Percentiles rank a stretch among this genome's conserved stretches.
These are phyloP conservation scores for Melanomma pulvis-pyrius DNA, from an alignment of 495 filamentous ascomycete genomes.

Conservation along the genomic window DNA sequence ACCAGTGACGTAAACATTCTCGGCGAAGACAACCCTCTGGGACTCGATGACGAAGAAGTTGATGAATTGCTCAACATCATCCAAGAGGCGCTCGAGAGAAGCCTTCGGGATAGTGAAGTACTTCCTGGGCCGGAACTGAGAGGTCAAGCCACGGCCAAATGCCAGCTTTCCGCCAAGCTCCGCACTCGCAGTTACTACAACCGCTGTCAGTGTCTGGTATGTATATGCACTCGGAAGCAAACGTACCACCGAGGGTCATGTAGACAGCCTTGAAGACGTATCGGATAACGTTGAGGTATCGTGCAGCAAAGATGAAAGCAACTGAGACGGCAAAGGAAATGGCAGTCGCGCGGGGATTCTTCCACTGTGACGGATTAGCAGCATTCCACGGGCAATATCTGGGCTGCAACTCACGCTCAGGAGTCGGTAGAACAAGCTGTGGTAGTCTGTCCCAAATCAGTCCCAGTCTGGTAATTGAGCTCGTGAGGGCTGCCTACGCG, in stretches of 20 bases:
- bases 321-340: constrained; percentile 77
- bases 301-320: constrained; percentile 80
- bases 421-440: constrained; percentile 91
- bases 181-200: constrained; percentile 66
- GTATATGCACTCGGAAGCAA: background rate
- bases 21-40: constrained; percentile 91
- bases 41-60: constrained; percentile 98
- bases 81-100: constrained; percentile 74
- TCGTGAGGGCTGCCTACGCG: constrained; percentile 56
- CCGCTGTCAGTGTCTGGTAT: constrained; percentile 21
- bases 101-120: constrained; percentile 92
- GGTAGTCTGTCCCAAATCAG: constrained; percentile 65
- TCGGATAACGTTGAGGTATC: constrained; percentile 86
- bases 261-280: constrained; percentile 87
- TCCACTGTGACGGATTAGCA: constrained; percentile 58
- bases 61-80: constrained; percentile 85
- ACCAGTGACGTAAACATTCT: constrained; percentile 82
- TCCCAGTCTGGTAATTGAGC: background rate
- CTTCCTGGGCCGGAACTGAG: constrained; percentile 82
- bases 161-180: constrained; percentile 77
- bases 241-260: constrained; percentile 65
- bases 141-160: constrained; percentile 76
- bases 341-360: constrained; percentile 76
- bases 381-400: constrained; percentile 17
- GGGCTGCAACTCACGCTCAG: constrained; percentile 61